phyloP scores from a whole-genome alignment of 1,139 yeast genomes.

The Suhomyces yuchorum region DNA sequence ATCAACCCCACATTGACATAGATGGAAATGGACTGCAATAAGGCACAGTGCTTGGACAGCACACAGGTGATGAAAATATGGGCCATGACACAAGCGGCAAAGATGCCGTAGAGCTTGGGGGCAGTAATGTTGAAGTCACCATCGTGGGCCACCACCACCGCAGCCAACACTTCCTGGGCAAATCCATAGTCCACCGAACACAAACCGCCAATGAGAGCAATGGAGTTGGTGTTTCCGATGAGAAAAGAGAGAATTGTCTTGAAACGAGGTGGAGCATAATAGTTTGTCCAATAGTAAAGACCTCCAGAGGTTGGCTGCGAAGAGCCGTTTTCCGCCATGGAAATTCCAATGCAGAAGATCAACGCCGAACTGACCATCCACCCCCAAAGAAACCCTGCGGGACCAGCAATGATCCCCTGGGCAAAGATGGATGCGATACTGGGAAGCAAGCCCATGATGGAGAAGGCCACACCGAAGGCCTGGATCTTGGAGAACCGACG shows the following conservation, averaged over 20 bases:
- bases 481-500: slow-evolving; percentile 49
- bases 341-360: slow-evolving; percentile 57
- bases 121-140: slow-evolving; percentile 50
- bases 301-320: slow-evolving; percentile 76
- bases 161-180: slow-evolving; percentile 54
- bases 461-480: slow-evolving; percentile 54
- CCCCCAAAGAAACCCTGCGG: slow-evolving; percentile 67
- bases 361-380: slow-evolving; percentile 63
- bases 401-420: slow-evolving; percentile 42
- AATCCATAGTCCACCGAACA: slow-evolving; percentile 63
- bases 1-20: slow-evolving; percentile 21
- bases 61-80: slow-evolving; percentile 51
- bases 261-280: slow-evolving; percentile 44
- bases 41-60: slow-evolving; percentile 37
- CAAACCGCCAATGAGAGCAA: slow-evolving; percentile 58
- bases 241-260: slow-evolving; percentile 49
- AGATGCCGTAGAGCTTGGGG: slow-evolving; percentile 56
- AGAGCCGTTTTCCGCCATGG: slow-evolving; percentile 68
- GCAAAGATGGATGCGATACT: slow-evolving; percentile 40
- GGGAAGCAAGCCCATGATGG: slow-evolving; percentile 55
- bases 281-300: slow-evolving; percentile 56
- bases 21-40: slow-evolving; percentile 26
- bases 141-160: slow-evolving; percentile 49
- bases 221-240: slow-evolving; percentile 60
- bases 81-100: slow-evolving; percentile 50